Evolutionary conservation across 495 filamentous ascomycete genomes (phyloP), one percentile per base, ranked within the genome.

Genomic region (Penicillium atrosanguineum): DNA sequence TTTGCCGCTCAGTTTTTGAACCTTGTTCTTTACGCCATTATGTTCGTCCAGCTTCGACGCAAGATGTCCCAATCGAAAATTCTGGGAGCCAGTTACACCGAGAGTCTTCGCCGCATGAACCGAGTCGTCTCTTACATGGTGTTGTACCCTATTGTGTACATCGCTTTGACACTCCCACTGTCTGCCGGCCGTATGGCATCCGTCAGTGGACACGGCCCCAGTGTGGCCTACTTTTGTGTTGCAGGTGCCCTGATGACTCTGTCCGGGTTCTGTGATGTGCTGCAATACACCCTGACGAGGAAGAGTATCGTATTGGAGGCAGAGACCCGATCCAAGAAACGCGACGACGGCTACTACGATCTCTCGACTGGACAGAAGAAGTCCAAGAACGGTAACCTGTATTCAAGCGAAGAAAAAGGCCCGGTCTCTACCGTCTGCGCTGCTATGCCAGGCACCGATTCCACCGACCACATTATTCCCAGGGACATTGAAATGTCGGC

Each of bases 71-170:
- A 70, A 64, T 62, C 69, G 50, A 59, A 56, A 28, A 61, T 48
- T 29, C 50, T 61, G 38, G 57, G 63, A 45, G 31, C 55, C 41
- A 55, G 61, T 53, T 46, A 65, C 26, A 51, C 53, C 0, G 55
- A 65, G 20, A 61, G 50, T 50, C 53, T 68, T 14, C 53, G 48
- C 3, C 61, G 67, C 2, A 45, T 67, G 14, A 60, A 57, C 20
- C 61, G 60, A n/a, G 59, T 83, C 57, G 73, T 83, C 60, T 67
- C 76, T 53, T 67, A 82, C 70, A 75, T 89, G 86, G 74, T 87
- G 6, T 68, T 87, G 18, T 89, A 89, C 59, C 84, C 86, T 0
- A 61, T 86, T 45, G 83, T 85, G 51, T 89, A 88, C 65, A 71
- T 86, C 34, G 51, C 82, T 18, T 80, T 84, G 60, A 87, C 84